phyloP scores from a whole-genome alignment of 2,329 filamentous ascomycete genomes.

The Alternaria gansuensis region DNA sequence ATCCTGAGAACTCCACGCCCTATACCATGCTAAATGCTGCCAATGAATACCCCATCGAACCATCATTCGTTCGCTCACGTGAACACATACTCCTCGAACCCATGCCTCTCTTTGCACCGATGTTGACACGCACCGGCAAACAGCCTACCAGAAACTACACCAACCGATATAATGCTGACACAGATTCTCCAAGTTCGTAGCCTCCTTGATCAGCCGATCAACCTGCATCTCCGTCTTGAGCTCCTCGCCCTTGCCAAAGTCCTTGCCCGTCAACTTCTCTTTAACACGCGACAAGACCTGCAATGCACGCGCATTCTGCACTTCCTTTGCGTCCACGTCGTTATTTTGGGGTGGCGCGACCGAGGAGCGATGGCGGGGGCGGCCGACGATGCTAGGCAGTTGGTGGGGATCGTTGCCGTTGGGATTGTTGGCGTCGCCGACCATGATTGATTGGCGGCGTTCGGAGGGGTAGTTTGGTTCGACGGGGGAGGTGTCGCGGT shows the following conservation, averaged over 20 bases:
- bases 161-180: slow-evolving; percentile 99
- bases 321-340: slow-evolving; percentile 67
- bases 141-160: slow-evolving; percentile 90
- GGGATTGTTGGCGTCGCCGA: slow-evolving; percentile 46
- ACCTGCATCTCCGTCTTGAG: slow-evolving; percentile 87
- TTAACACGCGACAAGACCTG: slow-evolving; percentile 91
- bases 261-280: slow-evolving; percentile 92
- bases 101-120: neutral
- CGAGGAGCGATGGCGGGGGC: slow-evolving; percentile 50
- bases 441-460: slow-evolving; percentile 67
- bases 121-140: neutral
- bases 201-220: slow-evolving; percentile 92
- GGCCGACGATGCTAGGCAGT: slow-evolving; percentile 43
- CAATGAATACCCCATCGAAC: neutral
- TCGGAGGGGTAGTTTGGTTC: slow-evolving; percentile 68
- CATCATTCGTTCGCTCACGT: neutral
- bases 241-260: slow-evolving; percentile 84
- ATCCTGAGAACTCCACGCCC: slow-evolving; percentile 1
- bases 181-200: slow-evolving; percentile 94
- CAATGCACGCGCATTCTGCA: slow-evolving; percentile 90
- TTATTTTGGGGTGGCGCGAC: slow-evolving; percentile 47
- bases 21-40: slow-evolving; percentile 16
- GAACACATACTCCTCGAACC: neutral
- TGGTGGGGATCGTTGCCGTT: slow-evolving; percentile 26
- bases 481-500: slow-evolving; percentile 65